phyloP scores from a whole-genome alignment of 202 grass and related monocot species.

The Schoenoplectus triqueter region DNA sequence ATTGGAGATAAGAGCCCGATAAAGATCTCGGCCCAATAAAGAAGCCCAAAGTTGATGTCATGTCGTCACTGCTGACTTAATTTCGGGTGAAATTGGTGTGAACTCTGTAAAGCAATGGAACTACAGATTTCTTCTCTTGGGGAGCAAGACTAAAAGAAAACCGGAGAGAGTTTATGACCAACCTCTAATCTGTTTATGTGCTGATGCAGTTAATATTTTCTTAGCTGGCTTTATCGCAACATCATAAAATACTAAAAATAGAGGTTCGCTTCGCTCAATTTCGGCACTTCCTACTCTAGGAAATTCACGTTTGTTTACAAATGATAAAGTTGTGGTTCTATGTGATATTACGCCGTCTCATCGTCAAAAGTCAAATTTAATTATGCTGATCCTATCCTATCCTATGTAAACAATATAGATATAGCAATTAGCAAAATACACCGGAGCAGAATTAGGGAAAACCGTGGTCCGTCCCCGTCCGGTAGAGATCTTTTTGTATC shows the following conservation, averaged over 20 bases:
- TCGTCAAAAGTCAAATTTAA: neutral
- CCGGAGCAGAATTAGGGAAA: slow-evolving; percentile 39
- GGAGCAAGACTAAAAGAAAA: neutral
- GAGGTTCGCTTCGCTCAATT: neutral
- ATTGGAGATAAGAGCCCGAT: slow-evolving; percentile 7
- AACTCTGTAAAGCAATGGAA: slow-evolving; percentile 11
- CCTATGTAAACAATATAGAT: too few species aligned
- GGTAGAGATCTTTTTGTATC: slow-evolving; percentile 26
- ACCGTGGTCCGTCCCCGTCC: neutral
- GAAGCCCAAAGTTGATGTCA: neutral
- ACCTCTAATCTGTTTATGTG: neutral
- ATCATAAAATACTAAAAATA: neutral
- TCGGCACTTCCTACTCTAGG: neutral
- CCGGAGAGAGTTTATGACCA: neutral
- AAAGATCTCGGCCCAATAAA: neutral
- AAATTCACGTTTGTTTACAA: slow-evolving; percentile 13
- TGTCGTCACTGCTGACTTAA: slow-evolving; percentile 38
- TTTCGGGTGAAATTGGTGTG: slow-evolving; percentile 1
- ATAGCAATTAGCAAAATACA: neutral
- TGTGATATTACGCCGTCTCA: neutral
- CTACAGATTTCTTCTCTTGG: slow-evolving; percentile 26
- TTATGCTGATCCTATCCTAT: neutral
- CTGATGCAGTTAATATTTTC: too few species aligned
- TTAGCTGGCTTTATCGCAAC: neutral
- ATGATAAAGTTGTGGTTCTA: neutral